Evolutionary conservation across 345 rosid species (phyloP), one percentile per base, ranked within the genome.

Genomic region (Salix caprea): DNA sequence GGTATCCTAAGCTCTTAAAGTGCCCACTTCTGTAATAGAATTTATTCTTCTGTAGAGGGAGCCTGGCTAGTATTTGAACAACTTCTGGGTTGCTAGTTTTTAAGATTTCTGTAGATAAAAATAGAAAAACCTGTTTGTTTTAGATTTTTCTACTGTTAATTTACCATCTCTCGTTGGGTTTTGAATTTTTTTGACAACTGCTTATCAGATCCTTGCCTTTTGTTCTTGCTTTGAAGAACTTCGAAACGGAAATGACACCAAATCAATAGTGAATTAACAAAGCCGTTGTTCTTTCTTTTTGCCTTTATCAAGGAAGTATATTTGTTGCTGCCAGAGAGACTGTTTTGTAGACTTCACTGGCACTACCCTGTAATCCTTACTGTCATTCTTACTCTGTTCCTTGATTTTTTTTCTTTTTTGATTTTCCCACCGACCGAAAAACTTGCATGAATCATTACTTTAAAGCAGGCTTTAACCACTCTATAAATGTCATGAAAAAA

Each of bases 1-100:
- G 79, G 85, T 19, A 84, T 75, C 82, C 82, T 78, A 76, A 77
- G 84, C 84, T 82, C 78, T 79, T 37, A 67, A 77, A 62, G 64
- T 19, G 39, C 69, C 81, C 68, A 65, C 56, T 65, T 79, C 80
- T 74, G 65, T 56, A 26, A 40, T 34, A 66, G 79, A 80, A 84
- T 76, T 78, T 82, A 67, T 80, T 76, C 85, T 72, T 56, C 1
- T 65, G 0, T 12, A 68, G 7, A 79, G 11, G 28, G 54, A 67
- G 34, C 18, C 56, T 56, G 8, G 11, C 62, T 56, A 23, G 23
- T n/a, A n/a, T 21, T 56, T n/a, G 6, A 56, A 56, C 5, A 56
- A n/a, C 62, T 13, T n/a, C 28, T 56, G 3, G 62, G 62, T 10
- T 34, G 36, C 36, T 34, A 34, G 44, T 40, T 40, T 1, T 10